phyloP scores from a whole-genome alignment of 1,284 basidiomycete species.

The Cryptococcus sp. region DNA sequence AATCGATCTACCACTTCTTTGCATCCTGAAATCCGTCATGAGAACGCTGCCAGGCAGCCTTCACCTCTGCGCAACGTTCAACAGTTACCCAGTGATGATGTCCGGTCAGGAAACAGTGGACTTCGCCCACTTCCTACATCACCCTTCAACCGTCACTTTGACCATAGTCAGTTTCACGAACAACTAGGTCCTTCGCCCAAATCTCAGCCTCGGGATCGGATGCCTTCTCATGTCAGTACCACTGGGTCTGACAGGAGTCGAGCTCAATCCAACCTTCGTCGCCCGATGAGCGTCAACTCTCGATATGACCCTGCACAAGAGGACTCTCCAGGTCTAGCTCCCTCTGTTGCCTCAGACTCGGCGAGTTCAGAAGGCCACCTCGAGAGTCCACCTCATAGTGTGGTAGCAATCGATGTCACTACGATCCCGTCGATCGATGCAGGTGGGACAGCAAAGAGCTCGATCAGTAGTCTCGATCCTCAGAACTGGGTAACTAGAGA shows the following conservation, averaged over 20 bases:
- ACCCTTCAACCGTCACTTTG: too few species aligned
- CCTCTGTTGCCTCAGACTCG: constrained; percentile 33
- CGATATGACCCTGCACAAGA: constrained; percentile 6
- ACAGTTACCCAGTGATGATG: background rate
- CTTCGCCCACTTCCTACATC: too few species aligned
- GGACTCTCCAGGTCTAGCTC: constrained; percentile 29
- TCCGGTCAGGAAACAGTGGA: too few species aligned
- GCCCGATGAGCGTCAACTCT: background rate
- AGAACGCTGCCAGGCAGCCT: background rate
- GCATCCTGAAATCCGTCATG: too few species aligned
- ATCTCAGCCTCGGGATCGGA: too few species aligned
- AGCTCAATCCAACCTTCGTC: too few species aligned
- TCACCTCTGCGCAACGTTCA: background rate
- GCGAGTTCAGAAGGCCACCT: constrained; percentile 30
- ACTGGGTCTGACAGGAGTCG: too few species aligned
- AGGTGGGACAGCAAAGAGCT: background rate
- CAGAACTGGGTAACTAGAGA: constrained; percentile 1
- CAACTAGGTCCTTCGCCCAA: too few species aligned
- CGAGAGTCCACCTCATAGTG: constrained; percentile 19
- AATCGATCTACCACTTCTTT: too few species aligned
- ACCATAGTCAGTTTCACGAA: too few species aligned
- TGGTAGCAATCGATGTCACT: background rate
- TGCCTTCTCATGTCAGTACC: too few species aligned
- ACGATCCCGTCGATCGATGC: background rate
- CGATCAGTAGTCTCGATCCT: background rate